phyloP scores from a whole-genome alignment of 2,329 filamentous ascomycete species.

The Chaetoscypha palmicola region DNA sequence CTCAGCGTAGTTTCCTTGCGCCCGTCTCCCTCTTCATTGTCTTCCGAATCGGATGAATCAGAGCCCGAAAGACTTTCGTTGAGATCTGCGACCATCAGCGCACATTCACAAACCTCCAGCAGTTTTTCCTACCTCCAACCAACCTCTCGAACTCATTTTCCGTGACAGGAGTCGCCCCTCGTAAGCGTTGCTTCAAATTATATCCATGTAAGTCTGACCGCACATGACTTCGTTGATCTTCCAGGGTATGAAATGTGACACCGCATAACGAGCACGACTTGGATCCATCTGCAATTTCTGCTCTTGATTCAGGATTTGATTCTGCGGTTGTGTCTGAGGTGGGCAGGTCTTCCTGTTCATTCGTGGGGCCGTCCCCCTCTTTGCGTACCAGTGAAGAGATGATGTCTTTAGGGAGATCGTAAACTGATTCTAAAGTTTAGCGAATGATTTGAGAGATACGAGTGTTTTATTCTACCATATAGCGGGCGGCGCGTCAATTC shows the following conservation, averaged over 20 bases:
- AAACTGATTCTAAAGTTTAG: constrained; percentile 24
- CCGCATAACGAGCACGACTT: constrained; percentile 78
- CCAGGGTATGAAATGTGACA: constrained; percentile 61
- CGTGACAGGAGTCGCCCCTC: constrained; percentile 62
- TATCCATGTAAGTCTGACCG: constrained; percentile 90
- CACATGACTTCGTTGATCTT: constrained; percentile 79
- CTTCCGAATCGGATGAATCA: constrained; percentile 61
- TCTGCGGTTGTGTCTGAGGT: constrained; percentile 20
- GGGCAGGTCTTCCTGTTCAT: constrained; percentile 24
- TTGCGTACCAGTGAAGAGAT: constrained; percentile 31
- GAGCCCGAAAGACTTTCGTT: constrained; percentile 92
- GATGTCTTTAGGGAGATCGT: constrained; percentile 32
- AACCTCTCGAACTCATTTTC: constrained; percentile 84
- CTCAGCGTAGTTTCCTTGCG: constrained; percentile 66
- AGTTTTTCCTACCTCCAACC: constrained; percentile 45
- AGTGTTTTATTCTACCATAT: constrained; percentile 29
- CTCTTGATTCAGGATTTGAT: constrained; percentile 32
- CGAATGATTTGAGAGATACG: not conserved
- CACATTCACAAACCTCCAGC: not conserved
- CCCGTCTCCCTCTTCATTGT: constrained; percentile 47
- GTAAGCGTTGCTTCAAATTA: constrained; percentile 86
- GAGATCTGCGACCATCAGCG: constrained; percentile 43
- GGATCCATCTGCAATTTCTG: constrained; percentile 47
- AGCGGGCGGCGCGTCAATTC: constrained; percentile 34
- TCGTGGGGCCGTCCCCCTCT: constrained; percentile 20